A percentile compares a stretch with the other conserved stretches of the same genome.
Conservation (phyloP, 768 basidiomycete species). For the Phallus indusiatus region DNA sequence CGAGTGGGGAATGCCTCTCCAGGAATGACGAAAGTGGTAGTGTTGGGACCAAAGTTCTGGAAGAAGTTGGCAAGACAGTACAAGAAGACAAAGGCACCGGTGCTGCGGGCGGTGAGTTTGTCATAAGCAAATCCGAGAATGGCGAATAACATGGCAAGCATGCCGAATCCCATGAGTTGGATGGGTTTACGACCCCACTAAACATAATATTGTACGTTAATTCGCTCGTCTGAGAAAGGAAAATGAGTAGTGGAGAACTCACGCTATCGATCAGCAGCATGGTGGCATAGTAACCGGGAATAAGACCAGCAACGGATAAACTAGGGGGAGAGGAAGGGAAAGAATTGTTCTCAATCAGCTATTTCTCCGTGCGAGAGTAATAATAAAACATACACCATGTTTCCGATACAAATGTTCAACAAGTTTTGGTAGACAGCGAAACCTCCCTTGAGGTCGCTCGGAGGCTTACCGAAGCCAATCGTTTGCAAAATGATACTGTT, state of each 20-base stretch:
- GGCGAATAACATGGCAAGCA: conserved; percentile 58
- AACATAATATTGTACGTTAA: neutral
- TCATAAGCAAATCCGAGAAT: conserved; percentile 60
- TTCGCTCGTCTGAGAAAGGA: neutral
- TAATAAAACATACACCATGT: conserved; percentile 23
- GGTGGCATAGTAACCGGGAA: conserved; percentile 68
- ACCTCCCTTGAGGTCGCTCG: conserved; percentile 19
- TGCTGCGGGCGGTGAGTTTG: conserved; percentile 33
- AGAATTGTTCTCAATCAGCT: neutral
- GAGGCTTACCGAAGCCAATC: conserved; percentile 59
- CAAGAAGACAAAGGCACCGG: conserved; percentile 63
- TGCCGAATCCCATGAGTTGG: conserved; percentile 66
- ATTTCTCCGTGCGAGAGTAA: neutral
- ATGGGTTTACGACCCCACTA: conserved; percentile 75
- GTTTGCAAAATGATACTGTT: conserved; percentile 63
- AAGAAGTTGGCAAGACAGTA: conserved; percentile 87
- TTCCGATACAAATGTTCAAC: conserved; percentile 60
- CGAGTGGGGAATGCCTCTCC: conserved; percentile 85
- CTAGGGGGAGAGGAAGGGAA: conserved; percentile 31
- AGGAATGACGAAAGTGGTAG: conserved; percentile 72
- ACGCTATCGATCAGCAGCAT: conserved; percentile 53
- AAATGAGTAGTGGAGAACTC: conserved; percentile 13
- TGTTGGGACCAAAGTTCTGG: conserved; percentile 83
- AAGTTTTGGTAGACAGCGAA: conserved; percentile 46
- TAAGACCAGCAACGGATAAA: conserved; percentile 65